Base-by-base conservation (phyloP, 768 basidiomycete genomes). In the Russula virescens region DNA sequence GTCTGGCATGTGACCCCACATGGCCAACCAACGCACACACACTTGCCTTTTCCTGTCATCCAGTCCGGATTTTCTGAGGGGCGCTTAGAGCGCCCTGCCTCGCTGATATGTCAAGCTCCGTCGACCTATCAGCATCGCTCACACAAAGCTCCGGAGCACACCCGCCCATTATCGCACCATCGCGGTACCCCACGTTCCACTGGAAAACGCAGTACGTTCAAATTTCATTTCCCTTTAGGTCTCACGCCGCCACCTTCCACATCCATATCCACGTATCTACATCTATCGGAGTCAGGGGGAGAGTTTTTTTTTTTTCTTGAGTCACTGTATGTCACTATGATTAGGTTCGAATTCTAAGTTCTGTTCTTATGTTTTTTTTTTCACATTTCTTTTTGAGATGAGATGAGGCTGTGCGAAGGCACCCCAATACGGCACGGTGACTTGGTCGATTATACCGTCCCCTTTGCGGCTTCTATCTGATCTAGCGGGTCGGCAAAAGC, bases 101-200 rank as follows among this genome's bases (percentile, higher is more conserved):
- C 26, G 8, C 62, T 9, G 46, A 54, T 28, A n/a, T 55, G 52
- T 28, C 21, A 35, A 55, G 38, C 34, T 54, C 57, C 52, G 57
- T 53, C 51, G 40, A 38, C 26, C 34, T 45, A 31, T 46, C 43
- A 45, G 8, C 42, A 6, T 34, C 19, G 50, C 34, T 28, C 13
- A 56, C 35, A 43, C 38, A 55, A 60, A 55, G 62, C 21, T 60
- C 58, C 62, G 62, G 62, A 59, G 38, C 16, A 45, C 11, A n/a
- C 21, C 34, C 28, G 6, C 28, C 38, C 28, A 26, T 40, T 45
- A 59, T 60, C 58, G 58, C 25, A n/a, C 52, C 28, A 55, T 54
- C 58, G 48, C 28, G 51, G 50, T n/a, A 52, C 49, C 49, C 40
- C 34, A 51, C 21, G 21, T 63, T 63, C 58, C 53, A 49, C 21